These are phyloP conservation scores for Peribolospora kevripleyi DNA, from an alignment of 768 basidiomycete genomes.

Conservation along the genomic window DNA sequence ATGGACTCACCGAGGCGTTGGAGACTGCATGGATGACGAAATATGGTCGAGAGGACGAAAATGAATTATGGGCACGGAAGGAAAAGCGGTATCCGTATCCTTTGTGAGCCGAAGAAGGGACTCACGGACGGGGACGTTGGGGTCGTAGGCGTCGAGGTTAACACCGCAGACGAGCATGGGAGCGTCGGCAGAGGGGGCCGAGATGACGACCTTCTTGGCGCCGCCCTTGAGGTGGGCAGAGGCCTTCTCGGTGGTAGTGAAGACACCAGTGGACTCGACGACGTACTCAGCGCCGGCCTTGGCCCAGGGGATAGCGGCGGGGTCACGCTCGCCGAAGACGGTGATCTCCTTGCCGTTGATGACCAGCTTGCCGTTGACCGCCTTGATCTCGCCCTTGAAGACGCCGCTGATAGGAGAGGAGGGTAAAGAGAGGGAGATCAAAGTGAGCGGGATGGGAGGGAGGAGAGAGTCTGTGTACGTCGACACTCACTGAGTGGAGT, in stretches of 20 bases:
- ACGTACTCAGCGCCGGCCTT: slow-evolving; percentile 66
- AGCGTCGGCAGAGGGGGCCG: slow-evolving; percentile 88
- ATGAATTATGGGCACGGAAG: neutral
- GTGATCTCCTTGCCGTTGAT: slow-evolving; percentile 54
- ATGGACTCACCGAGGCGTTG: slow-evolving; percentile 42
- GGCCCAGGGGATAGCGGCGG: slow-evolving; percentile 61
- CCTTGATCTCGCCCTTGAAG: slow-evolving; percentile 60
- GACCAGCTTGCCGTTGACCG: slow-evolving; percentile 68
- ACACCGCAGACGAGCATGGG: slow-evolving; percentile 90
- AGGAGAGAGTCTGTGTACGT: too few species aligned
- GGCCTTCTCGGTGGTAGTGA: slow-evolving; percentile 88
- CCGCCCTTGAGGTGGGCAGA: slow-evolving; percentile 85
- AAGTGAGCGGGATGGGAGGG: too few species aligned
- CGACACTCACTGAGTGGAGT: slow-evolving; percentile 40
- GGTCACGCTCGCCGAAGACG: slow-evolving; percentile 68
- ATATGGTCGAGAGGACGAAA: slow-evolving; percentile 22
- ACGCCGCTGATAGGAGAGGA: slow-evolving; percentile 26
- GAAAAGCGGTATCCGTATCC: neutral
- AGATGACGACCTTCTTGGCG: slow-evolving; percentile 99
- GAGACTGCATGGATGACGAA: slow-evolving; percentile 29
- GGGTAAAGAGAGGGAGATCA: too few species aligned
- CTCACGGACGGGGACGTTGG: slow-evolving; percentile 45
- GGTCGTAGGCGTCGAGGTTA: slow-evolving; percentile 77
- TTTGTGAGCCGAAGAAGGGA: neutral
- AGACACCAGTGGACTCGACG: slow-evolving; percentile 95